Evolutionary conservation across 2,329 filamentous ascomycete genomes (phyloP), one percentile per base, ranked within the genome.

Genomic region (Zymoseptoria crescenta): DNA sequence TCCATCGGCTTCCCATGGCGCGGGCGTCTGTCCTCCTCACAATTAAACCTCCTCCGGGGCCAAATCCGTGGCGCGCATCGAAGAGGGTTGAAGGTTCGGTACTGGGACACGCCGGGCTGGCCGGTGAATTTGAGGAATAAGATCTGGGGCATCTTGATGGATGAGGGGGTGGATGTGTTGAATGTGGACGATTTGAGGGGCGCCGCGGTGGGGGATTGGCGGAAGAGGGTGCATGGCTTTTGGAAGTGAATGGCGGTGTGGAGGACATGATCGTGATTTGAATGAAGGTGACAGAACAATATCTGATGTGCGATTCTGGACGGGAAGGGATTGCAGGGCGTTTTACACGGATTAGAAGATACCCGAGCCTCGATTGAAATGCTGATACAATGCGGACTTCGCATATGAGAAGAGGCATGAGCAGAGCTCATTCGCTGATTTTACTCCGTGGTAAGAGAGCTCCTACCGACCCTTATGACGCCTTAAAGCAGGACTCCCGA

Each of bases 101-200:
- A 84, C 64, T 85, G 82, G 82, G 74, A 75, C 24, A 75, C 81
- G 9, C 82, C 82, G 0, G 72, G 68, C 10, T 84, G 82, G 82
- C 82, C 82, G 1, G 70, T 77, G 4, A 75, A 75, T 48, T 64
- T 83, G 68, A 70, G 82, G 49, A 81, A 84, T 65, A 74, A 77
- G 55, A 68, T 84, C 16, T 84, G 82, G 82, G 73, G 74, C 5
- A 70, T 81, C 19, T 67, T 84, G n/a, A 74, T 80, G 4, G 71
- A 75, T 30, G 80, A 83, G 67, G 81, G 81, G 0, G 81, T 78
- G 4, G 81, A 83, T 67, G 74, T 81, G 30, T 65, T 84, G 55
- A 84, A 83, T 65, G 82, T 81, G 0, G 82, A 85, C 73, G 81
- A 84, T 67, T 65, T 84, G 60, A 67, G 68, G 51, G 76, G 70